phyloP scores from a whole-genome alignment of 345 rosid species.

The Arabidopsis arenosa region DNA sequence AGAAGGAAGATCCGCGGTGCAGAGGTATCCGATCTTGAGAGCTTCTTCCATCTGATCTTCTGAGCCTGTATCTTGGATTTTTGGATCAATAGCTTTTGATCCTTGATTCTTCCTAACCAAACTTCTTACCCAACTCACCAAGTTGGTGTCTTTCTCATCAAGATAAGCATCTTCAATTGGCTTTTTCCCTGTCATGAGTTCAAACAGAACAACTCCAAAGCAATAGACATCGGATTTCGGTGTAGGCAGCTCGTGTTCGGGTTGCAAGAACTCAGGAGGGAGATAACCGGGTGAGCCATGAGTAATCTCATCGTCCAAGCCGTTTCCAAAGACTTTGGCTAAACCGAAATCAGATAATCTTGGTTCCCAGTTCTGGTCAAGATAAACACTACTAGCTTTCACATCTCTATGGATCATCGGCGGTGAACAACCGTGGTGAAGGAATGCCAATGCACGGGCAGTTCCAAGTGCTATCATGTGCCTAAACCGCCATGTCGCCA shows the following conservation, averaged over 20 bases:
- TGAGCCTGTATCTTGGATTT: slow-evolving; percentile 66
- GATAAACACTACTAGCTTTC: slow-evolving; percentile 88
- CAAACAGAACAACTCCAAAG: slow-evolving; percentile 86
- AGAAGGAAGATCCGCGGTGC: slow-evolving; percentile 84
- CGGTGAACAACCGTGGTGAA: slow-evolving; percentile 95
- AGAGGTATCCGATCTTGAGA: slow-evolving; percentile 88
- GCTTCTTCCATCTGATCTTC: slow-evolving; percentile 79
- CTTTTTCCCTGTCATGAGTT: slow-evolving; percentile 80
- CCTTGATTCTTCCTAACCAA: slow-evolving; percentile 69
- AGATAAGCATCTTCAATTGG: slow-evolving; percentile 77
- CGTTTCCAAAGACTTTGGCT: slow-evolving; percentile 81
- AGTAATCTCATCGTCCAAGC: slow-evolving; percentile 70
- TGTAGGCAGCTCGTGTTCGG: slow-evolving; percentile 63
- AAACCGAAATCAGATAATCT: slow-evolving; percentile 89
- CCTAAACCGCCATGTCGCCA: slow-evolving; percentile 82
- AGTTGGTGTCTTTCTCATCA: slow-evolving; percentile 57
- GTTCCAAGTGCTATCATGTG: slow-evolving; percentile 89
- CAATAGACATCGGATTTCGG: slow-evolving; percentile 89
- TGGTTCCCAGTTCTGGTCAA: slow-evolving; percentile 81
- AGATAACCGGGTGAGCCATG: slow-evolving; percentile 76
- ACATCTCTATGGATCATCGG: slow-evolving; percentile 87
- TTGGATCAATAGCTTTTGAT: slow-evolving; percentile 72
- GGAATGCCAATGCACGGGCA: slow-evolving; percentile 89
- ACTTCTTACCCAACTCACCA: slow-evolving; percentile 81
- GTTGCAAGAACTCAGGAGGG: slow-evolving; percentile 80